Conservation (phyloP, 2,329 filamentous ascomycete species). For the Penicillium sp. region DNA sequence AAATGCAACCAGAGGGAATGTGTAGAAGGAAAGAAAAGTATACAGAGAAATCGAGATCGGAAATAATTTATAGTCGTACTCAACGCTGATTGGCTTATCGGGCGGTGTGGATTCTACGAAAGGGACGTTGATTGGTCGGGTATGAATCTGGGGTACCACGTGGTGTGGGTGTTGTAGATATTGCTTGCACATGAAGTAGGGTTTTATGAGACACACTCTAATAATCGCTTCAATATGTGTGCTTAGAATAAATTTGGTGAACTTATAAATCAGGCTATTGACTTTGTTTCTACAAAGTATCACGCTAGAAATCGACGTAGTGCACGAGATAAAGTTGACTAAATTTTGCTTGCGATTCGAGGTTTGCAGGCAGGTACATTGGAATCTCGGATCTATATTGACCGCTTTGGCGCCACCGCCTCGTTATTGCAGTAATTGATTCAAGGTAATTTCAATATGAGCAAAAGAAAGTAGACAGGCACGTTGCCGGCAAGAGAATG, state of each 20-base stretch:
- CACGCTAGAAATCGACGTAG: not conserved
- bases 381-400: not conserved
- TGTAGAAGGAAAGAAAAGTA: not conserved
- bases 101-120: too few relatives aligned
- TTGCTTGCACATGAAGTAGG: fast-evolving
- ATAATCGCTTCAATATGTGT: not conserved
- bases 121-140: not conserved
- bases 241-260: fast-evolving
- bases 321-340: not conserved
- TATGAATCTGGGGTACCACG: too few relatives aligned
- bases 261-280: fast-evolving
- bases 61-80: not conserved
- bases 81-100: not conserved
- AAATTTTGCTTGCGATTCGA: not conserved
- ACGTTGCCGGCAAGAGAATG: not conserved
- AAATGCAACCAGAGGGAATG: not conserved
- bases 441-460: not conserved
- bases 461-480: not conserved
- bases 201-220: not conserved
- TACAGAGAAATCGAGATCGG: not conserved
- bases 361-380: not conserved
- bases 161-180: not conserved
- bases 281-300: not conserved
- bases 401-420: not conserved
- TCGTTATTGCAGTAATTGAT: not conserved